A percentile compares a stretch with the other conserved stretches of the same genome.
Conservation (phyloP, 352 stramenopile genomes). For the Aphanomyces cochlioides region DNA sequence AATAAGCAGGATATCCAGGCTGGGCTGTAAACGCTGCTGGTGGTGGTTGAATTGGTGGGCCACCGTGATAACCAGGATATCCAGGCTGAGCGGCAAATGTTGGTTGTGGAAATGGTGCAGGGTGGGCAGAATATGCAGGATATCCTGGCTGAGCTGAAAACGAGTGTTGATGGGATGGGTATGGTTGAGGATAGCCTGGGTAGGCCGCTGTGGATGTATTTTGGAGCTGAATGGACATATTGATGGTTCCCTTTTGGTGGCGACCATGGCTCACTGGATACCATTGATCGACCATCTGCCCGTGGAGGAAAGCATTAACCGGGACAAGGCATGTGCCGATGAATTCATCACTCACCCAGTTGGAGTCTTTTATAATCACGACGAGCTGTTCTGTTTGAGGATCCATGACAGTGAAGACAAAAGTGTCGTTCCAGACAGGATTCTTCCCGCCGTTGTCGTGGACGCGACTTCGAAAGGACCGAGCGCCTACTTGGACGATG, state of each 20-base stretch:
- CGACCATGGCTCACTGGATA: constrained; percentile 21
- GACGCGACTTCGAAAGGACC: constrained; percentile 1
- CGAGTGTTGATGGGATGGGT: neutral
- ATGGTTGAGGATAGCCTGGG: neutral
- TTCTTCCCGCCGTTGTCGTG: constrained; percentile 15
- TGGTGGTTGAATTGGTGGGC: too few species aligned
- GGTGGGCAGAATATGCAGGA: too few species aligned
- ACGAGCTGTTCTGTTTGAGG: constrained; percentile 10
- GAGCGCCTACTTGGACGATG: constrained; percentile 3
- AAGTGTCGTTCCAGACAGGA: constrained; percentile 13
- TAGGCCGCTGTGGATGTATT: neutral
- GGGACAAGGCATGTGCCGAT: constrained; percentile 23
- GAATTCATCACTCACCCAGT: constrained; percentile 18
- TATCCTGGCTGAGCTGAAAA: neutral
- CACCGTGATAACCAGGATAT: neutral
- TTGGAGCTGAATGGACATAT: constrained; percentile 17
- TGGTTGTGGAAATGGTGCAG: neutral
- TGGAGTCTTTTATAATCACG: constrained; percentile 10
- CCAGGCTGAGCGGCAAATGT: constrained; percentile 1
- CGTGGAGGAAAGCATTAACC: constrained; percentile 7
- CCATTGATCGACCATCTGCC: constrained; percentile 25
- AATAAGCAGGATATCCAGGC: neutral
- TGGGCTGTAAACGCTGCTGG: neutral
- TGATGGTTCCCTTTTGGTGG: constrained; percentile 9
- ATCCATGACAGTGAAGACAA: constrained; percentile 12